A percentile compares a stretch with the other conserved stretches of the same genome.
phyloP scores from a whole-genome alignment of 75 land plant genomes.

The Sequoia sempervirens region DNA sequence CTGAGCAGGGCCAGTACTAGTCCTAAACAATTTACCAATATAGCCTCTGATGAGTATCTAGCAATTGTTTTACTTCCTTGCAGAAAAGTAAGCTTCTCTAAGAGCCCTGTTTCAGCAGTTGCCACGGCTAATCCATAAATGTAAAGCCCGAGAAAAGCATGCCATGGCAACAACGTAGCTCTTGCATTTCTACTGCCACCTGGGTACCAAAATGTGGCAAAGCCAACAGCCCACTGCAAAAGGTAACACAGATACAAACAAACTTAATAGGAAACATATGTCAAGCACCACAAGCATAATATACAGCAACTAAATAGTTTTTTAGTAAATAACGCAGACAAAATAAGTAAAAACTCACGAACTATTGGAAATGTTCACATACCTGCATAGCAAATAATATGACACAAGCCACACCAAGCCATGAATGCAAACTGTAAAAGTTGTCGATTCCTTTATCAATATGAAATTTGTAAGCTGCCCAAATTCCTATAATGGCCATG shows the following conservation, averaged over 20 bases:
- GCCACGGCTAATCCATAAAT: constrained; percentile 72
- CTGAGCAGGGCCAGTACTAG: constrained; percentile 49
- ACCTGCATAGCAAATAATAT: constrained; percentile 63
- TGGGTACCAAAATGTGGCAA: constrained; percentile 86
- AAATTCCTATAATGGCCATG: constrained; percentile 58
- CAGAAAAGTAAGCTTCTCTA: constrained; percentile 90
- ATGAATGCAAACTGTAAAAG: constrained; percentile 75
- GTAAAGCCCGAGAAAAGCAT: constrained; percentile 73
- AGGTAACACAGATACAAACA: neutral
- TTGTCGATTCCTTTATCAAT: constrained; percentile 55
- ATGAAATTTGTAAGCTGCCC: constrained; percentile 60
- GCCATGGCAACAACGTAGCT: constrained; percentile 72
- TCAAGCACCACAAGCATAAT: neutral
- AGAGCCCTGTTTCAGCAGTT: constrained; percentile 66
- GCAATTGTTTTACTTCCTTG: constrained; percentile 56
- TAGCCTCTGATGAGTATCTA: constrained; percentile 59
- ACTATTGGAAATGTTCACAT: constrained; percentile 47
- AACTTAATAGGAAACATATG: constrained; percentile 1
- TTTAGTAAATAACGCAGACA: neutral
- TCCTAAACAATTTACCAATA: constrained; percentile 60
- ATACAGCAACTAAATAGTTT: neutral
- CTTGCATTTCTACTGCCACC: constrained; percentile 63
- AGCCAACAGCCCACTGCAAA: constrained; percentile 82
- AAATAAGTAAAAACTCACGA: constrained; percentile 50
- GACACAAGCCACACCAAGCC: constrained; percentile 63